phyloP scores from a whole-genome alignment of 192 early-diverging fungal genomes.

The Coemansia umbellata region DNA sequence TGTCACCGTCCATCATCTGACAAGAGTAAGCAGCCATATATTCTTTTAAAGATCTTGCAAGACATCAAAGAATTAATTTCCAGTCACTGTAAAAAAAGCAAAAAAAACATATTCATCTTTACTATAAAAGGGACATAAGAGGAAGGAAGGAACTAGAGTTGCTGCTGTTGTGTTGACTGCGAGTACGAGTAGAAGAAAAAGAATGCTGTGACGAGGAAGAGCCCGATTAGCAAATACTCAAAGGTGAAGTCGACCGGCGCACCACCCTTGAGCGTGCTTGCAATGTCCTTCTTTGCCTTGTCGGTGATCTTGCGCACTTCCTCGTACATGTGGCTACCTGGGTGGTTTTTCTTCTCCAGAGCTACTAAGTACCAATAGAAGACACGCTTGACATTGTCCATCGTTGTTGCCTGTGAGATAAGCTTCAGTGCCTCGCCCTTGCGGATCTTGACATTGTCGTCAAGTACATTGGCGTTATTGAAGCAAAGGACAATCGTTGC shows the following conservation, averaged over 20 bases:
- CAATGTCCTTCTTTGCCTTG: conserved; percentile 48
- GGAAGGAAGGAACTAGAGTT: not conserved
- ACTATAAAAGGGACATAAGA: no score
- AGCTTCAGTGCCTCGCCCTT: conserved; percentile 76
- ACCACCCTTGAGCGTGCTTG: conserved; percentile 33
- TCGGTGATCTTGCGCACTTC: conserved; percentile 55
- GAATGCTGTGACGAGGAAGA: conserved; percentile 23
- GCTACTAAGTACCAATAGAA: conserved; percentile 63
- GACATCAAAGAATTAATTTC: no score
- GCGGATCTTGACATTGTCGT: conserved; percentile 87
- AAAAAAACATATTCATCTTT: not conserved
- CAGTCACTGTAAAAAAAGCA: not conserved
- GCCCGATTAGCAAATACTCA: conserved; percentile 29
- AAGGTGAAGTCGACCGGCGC: conserved; percentile 43
- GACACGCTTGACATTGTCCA: conserved; percentile 59
- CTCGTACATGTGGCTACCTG: conserved; percentile 61
- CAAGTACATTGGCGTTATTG: conserved; percentile 79
- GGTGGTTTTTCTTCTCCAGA: conserved; percentile 60
- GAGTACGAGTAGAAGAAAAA: conserved; percentile 34
- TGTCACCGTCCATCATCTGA: no score
- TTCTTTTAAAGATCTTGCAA: no score
- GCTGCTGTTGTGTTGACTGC: not conserved
- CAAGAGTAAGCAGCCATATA: no score
- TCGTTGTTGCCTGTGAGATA: conserved; percentile 55
- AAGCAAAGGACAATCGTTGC: conserved; percentile 83